Base-by-base conservation (phyloP, 495 filamentous ascomycete genomes). In the Trichoderma gamsii region DNA sequence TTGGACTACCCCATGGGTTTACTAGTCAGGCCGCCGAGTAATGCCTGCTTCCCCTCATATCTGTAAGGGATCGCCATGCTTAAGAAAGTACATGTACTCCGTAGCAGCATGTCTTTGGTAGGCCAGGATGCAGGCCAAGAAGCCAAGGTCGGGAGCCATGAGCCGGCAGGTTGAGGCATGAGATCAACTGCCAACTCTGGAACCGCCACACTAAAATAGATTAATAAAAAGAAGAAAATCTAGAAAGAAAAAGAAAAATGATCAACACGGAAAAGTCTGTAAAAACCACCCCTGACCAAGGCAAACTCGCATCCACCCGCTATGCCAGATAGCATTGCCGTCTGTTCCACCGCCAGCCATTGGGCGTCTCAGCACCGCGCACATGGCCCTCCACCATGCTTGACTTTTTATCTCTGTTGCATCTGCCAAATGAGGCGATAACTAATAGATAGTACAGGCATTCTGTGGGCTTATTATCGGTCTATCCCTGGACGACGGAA, bases 161-260 rank as follows among this genome's bases (percentile, higher is more conserved):
- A 61, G 56, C 56, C 56, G 56, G 16, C 56, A 32, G 7, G 51
- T 7, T 13, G 11, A 25, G 29, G 25, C 56, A 61, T 61, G 56
- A 61, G 56, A 61, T 61, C 56, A 61, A 61, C 27, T 61, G 27
- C 56, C 56, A 61, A 61, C 56, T 61, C 56, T 7, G 56, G 56
- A 12, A 61, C 29, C 44, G 35, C 35, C 25, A 23, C 18, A 52
- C 49, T 38, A 38, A 38, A 9, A 52, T 11, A 23, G 3, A 21
- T n/a, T 21, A 21, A 21, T 11, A 8, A 21, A 21, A 11, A 61
- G 56, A 61, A 32, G 18, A 18, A 61, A 61, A 13, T 12, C 23
- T 3, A 18, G 11, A 32, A 32, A 61, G 25, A 61, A 32, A 16
- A 0, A 32, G 13, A 61, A 32, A 61, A 61, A 16, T 16, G 11